Evolutionary conservation across 73 alveolate genomes (phyloP), one percentile per base, ranked within the genome.

Genomic region (Paramecium bursaria): DNA sequence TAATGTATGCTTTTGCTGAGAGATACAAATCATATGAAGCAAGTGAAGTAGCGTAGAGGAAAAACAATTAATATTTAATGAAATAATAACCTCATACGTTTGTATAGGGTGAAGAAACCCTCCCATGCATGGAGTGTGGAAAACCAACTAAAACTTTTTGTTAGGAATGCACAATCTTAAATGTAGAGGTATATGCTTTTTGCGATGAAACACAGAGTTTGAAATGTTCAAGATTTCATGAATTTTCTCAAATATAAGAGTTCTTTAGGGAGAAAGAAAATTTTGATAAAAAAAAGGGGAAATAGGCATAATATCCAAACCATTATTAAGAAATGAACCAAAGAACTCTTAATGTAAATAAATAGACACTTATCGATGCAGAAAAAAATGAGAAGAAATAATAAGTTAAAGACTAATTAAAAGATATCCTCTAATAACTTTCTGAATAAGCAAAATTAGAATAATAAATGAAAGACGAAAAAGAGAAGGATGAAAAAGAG

Each of bases 1-100:
- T 77, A 17, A 52, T 77, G 54, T 52, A 77, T 48, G 23, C 29
- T 52, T 67, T 77, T 51, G 88, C 88, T 14, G 48, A 67, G 49
- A 77, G 88, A 67, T 77, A 52, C 13, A 51, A 51, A 52, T 14
- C 57, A 0, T 67, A 67, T 67, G 82, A 67, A 67, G 60, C 30
- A 67, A 39, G 6, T 25, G 50, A 57, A 67, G 13, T 53, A 67
- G 19, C 22, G 25, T 35, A 57, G 82, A 67, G 44, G 44, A 42
- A 67, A 19, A 25, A 42, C 60, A 35, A 19, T 67, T 67, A 53
- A 0, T 67, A 33, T 17, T 67, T 67, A 39, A 57, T 57, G 7
- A 67, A 67, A 4, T 21, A 39, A 1, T 14, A 67, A 42, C 82
- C 82, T 10, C 82, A 67, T 44, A 67, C 82, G 0, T 67, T 67